Percentiles rank a stretch among this genome's conserved stretches.
Evolutionary conservation across 441 rosid species (phyloP).

Genomic region (Biscutella laevigata): DNA sequence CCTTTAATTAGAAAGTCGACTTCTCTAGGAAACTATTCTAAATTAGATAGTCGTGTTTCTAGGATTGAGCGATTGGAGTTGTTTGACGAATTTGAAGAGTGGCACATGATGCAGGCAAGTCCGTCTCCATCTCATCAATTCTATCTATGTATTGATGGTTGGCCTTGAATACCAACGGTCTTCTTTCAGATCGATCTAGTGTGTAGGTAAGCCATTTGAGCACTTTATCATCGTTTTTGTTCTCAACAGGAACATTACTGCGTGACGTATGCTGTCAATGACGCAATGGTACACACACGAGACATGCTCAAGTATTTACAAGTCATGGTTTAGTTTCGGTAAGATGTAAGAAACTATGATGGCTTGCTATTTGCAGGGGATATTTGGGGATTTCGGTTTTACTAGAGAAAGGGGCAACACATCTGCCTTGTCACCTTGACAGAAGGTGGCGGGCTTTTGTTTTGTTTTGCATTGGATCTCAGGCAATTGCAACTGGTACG

Average conservation of each 20-base stretch:
- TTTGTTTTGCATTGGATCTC: background rate
- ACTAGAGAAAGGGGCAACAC: slow-evolving; percentile 24
- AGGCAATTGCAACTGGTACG: slow-evolving; percentile 7
- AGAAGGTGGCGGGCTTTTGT: background rate
- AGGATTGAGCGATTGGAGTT: slow-evolving; percentile 90
- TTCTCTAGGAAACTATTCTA: slow-evolving; percentile 2
- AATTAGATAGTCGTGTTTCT: slow-evolving; percentile 25
- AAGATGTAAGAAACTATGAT: background rate
- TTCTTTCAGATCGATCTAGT: background rate
- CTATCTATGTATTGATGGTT: background rate
- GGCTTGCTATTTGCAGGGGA: slow-evolving; percentile 33
- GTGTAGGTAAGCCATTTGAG: background rate
- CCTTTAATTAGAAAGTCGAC: slow-evolving; percentile 17
- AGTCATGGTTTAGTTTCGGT: background rate
- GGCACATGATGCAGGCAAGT: slow-evolving; percentile 99
- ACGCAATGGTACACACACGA: slow-evolving; percentile 52
- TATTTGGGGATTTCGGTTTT: slow-evolving; percentile 55
- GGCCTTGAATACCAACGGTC: background rate
- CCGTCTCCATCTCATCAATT: slow-evolving; percentile 11
- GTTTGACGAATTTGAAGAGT: slow-evolving; percentile 95
- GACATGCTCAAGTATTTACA: slow-evolving; percentile 1
- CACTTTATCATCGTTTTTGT: background rate
- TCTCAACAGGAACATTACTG: slow-evolving; percentile 46
- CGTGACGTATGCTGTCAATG: slow-evolving; percentile 75
- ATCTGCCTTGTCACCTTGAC: slow-evolving; percentile 23